Evolutionary conservation across 371 early-diverging fungal species (phyloP).

Genomic region (Basidiobolus meristosporus): DNA sequence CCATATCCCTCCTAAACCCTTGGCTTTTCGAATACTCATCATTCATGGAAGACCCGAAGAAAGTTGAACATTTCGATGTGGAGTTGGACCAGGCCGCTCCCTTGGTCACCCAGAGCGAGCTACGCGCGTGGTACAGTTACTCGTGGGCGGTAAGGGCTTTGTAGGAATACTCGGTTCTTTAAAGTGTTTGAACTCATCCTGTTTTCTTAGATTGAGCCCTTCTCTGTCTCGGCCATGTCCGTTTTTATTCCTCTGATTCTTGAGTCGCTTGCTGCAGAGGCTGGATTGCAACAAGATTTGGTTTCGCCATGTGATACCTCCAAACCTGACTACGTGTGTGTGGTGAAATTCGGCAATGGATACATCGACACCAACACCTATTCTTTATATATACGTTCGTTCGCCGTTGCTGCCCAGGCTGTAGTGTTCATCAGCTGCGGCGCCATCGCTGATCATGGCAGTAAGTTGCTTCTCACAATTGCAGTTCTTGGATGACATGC

Average conservation of each 20-base stretch:
- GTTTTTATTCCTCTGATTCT: slow-evolving; percentile 22
- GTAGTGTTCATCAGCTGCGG: slow-evolving; percentile 30
- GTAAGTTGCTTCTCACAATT: slow-evolving; percentile 6
- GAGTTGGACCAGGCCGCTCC: no score
- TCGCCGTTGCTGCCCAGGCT: slow-evolving; percentile 30
- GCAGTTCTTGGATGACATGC: no score
- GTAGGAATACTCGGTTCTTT: no score
- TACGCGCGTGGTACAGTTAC: no score
- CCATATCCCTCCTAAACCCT: no score
- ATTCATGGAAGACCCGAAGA: no score
- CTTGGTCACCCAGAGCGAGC: no score
- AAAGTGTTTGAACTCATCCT: no score
- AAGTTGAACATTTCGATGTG: no score
- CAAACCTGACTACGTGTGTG: slow-evolving; percentile 11
- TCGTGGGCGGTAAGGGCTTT: no score
- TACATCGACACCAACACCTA: slow-evolving; percentile 25
- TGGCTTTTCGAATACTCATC: no score
- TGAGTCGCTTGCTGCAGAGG: slow-evolving; percentile 14
- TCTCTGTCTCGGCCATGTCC: slow-evolving; percentile 12
- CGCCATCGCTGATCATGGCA: slow-evolving; percentile 35
- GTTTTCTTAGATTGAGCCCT: slow-evolving; percentile 16
- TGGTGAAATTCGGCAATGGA: slow-evolving; percentile 16
- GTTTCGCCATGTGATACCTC: slow-evolving; percentile 8
- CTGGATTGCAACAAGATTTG: slow-evolving; percentile 6
- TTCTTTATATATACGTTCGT: slow-evolving; percentile 26